Conservation (phyloP, 345 rosid genomes). For the Eucalyptus guilfoylei region DNA sequence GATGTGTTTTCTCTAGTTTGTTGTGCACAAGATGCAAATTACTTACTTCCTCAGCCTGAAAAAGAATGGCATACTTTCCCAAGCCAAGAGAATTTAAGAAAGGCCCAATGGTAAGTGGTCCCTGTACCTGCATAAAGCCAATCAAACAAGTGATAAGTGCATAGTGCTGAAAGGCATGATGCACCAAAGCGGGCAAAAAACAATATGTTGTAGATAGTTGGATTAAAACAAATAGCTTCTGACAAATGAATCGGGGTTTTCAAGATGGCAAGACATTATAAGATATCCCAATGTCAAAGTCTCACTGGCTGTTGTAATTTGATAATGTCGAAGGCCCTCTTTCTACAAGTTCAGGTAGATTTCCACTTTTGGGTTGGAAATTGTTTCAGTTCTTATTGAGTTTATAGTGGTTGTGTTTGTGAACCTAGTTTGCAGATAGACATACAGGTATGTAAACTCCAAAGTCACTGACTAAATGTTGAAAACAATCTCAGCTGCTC, state of each 20-base stretch:
- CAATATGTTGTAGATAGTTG: not conserved
- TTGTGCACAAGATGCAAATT: not conserved
- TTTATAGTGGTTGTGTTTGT: not conserved
- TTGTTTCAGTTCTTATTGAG: not conserved
- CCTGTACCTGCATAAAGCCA: conserved; percentile 12
- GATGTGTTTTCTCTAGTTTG: not conserved
- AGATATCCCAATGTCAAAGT: not conserved
- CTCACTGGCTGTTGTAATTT: not conserved
- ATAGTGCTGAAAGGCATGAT: not conserved
- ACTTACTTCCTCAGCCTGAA: conserved; percentile 58
- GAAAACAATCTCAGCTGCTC: not conserved
- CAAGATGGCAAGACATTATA: not conserved
- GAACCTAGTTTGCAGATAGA: not conserved
- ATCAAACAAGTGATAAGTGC: not conserved
- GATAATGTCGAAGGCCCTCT: not conserved
- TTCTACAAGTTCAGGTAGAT: not conserved
- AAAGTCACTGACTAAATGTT: not conserved
- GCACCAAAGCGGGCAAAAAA: not conserved
- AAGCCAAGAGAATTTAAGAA: conserved; percentile 44
- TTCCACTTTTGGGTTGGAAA: not conserved
- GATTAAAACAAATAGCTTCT: not conserved
- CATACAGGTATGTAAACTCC: not conserved
- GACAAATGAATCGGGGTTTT: not conserved
- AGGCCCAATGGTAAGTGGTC: conserved; percentile 10
- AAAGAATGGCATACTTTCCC: conserved; percentile 25